phyloP scores from a whole-genome alignment of 148 eudicot species.

The Rhododendron mucronatum region DNA sequence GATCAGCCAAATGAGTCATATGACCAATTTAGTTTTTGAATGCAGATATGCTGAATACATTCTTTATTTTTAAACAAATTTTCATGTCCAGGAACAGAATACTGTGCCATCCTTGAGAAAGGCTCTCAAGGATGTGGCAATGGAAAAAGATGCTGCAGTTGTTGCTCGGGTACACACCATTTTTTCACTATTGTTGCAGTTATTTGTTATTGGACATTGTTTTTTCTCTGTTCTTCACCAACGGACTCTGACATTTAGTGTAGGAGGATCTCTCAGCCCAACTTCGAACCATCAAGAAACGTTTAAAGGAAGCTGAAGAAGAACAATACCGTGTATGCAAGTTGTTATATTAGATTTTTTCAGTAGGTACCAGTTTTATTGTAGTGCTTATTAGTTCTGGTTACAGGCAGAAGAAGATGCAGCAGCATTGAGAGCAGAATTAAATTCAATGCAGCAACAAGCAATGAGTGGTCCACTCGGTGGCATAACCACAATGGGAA shows the following conservation, averaged over 20 bases:
- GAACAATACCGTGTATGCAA: constrained; percentile 86
- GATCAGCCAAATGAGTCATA: neutral
- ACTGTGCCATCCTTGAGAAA: constrained; percentile 80
- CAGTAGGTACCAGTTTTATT: neutral
- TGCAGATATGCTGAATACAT: neutral
- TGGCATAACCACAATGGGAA: constrained; percentile 46
- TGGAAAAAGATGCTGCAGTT: constrained; percentile 99
- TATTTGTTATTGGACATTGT: neutral
- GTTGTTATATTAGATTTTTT: neutral
- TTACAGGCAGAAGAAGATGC: constrained; percentile 98
- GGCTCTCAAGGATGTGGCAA: constrained; percentile 92
- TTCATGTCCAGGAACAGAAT: constrained; percentile 63
- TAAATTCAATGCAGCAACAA: constrained; percentile 83
- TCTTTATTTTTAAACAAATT: neutral
- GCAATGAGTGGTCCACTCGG: constrained; percentile 46
- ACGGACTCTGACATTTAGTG: constrained; percentile 27
- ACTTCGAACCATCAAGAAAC: constrained; percentile 75
- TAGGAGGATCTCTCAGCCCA: constrained; percentile 96
- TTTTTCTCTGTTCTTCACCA: constrained; percentile 14
- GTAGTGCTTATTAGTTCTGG: constrained; percentile 22
- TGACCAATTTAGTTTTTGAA: neutral
- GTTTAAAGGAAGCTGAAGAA: constrained; percentile 92
- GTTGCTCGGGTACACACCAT: constrained; percentile 71
- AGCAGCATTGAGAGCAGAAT: constrained; percentile 83
- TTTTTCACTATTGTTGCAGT: neutral